Base-by-base conservation (phyloP, 208 protist genomes). In the Wallacemonas rigidus region DNA sequence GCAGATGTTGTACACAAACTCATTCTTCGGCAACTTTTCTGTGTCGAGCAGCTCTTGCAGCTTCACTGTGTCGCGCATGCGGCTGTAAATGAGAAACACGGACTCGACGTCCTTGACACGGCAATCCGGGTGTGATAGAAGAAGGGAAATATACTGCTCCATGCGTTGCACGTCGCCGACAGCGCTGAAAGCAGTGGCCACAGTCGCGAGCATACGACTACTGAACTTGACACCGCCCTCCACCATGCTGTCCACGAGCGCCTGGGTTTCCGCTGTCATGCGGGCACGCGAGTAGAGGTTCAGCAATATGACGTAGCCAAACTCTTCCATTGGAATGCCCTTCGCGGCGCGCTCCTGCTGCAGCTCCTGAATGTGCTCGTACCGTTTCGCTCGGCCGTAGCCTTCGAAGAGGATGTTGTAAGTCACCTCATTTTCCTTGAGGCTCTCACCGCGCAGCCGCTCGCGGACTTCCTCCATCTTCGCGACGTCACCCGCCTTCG, bases 351-450 rank as follows among this genome's bases (percentile, higher is more conserved):
- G 89, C 71, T 97, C 88, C 55, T 86, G 72, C 40, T 96, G 74
- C 5, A 97, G 72, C 69, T 96, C 91, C 56, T 83, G 79, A 56
- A 97, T 76, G 61, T 88, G 86, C 67, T 97, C 91, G 67, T 87
- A 96, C 5, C 91, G 83, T 68, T 93, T 92, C 2, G 93, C 91
- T 2, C 91, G 85, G 3, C 93, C 91, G 77, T 96, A 97, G 45
- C 93, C 93, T 14, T 95, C 91, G 69, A 93, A 83, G 38, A 97
- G 76, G 61, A 97, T 96, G 76, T 97, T 97, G 75, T 89, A 97
- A 1, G 93, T 97, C 7, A 95, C 85, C 26, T 86, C 76, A 69
- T 92, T 96, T 51, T 95, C 89, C 7, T 83, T 64, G 69, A 95
- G 91, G 4, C 91, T 89, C 54, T 91, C 83, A 9, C 63, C 71